Evolutionary conservation across 1,139 yeast species (phyloP), one percentile per base, ranked within the genome.

Genomic region (Martiniozyma asiatica): DNA sequence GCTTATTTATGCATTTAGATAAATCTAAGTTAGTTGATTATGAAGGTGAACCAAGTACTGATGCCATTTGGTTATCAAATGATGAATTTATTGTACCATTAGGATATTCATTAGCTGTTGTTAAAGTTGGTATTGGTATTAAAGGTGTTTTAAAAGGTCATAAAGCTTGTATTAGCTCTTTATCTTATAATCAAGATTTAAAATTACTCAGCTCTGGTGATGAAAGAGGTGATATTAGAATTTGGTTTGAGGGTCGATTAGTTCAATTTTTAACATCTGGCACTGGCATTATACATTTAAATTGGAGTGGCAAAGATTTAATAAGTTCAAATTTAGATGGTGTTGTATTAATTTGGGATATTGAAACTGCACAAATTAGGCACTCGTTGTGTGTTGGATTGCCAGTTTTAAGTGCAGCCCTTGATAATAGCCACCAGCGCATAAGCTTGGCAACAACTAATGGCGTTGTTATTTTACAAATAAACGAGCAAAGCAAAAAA

Each of bases 291-390:
- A n/a, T n/a, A n/a, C n/a, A n/a, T n/a, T n/a, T n/a, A n/a, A n/a
- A n/a, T n/a, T n/a, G n/a, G n/a, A n/a, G n/a, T n/a, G n/a, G n/a
- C n/a, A n/a, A n/a, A n/a, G n/a, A n/a, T n/a, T n/a, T n/a, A n/a
- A n/a, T n/a, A n/a, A n/a, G n/a, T 85, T 94, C 94, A 67, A 64
- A 43, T 73, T 81, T 19, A 65, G 68, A 14, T 65, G 85, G 85
- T 0, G 59, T 60, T 25, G 58, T 74, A 9, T 47, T 65, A 3
- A 44, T 75, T 2, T 75, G 80, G 78, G 66, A 66, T 38, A 47
- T 69, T 2, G 37, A 21, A n/a, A n/a, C n/a, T n/a, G n/a, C n/a
- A n/a, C n/a, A n/a, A n/a, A n/a, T n/a, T n/a, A n/a, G n/a, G n/a
- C n/a, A n/a, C n/a, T n/a, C n/a, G n/a, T n/a, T n/a, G n/a, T n/a